Percentiles rank a stretch among this genome's conserved stretches.
Conservation (phyloP, 192 early-diverging fungal species). For the Ambispora gerdemannii region DNA sequence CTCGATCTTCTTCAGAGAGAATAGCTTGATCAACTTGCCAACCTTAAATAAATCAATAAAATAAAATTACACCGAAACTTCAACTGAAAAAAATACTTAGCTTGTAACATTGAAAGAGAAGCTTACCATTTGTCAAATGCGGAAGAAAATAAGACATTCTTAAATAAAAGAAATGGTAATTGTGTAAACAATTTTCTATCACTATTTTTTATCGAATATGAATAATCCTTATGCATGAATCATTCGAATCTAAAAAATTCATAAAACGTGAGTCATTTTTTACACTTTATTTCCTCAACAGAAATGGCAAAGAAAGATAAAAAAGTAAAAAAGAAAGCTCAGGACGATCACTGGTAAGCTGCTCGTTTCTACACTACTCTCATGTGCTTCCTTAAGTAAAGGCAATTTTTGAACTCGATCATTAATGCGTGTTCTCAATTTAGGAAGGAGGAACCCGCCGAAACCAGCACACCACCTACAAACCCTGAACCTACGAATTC, state of each 20-base stretch:
- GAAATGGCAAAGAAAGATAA: conserved; percentile 35
- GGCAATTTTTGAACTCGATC: neutral
- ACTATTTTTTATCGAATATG: too few species aligned
- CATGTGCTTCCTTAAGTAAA: neutral
- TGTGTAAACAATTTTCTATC: too few species aligned
- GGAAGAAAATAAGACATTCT: conserved; percentile 57
- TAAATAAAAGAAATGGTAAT: too few species aligned
- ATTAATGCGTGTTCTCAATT: too few species aligned
- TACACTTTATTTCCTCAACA: conserved; percentile 27
- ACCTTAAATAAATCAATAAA: conserved; percentile 35
- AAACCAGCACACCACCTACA: too few species aligned
- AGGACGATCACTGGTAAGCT: conserved; percentile 44
- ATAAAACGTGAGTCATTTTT: too few species aligned
- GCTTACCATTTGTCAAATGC: conserved; percentile 58
- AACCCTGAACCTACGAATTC: too few species aligned
- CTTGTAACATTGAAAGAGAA: too few species aligned
- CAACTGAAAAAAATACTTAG: too few species aligned
- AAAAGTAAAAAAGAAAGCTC: neutral
- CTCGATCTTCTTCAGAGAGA: conserved; percentile 93
- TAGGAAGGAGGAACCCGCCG: too few species aligned
- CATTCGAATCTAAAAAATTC: too few species aligned
- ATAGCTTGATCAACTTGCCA: conserved; percentile 99
- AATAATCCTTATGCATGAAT: too few species aligned
- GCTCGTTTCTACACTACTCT: neutral
- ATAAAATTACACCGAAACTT: neutral